Percentiles rank a stretch among this genome's conserved stretches.
These are phyloP conservation scores for Sugiyamaella sp. DNA, from an alignment of 1,139 yeast species.

Conservation along the genomic window DNA sequence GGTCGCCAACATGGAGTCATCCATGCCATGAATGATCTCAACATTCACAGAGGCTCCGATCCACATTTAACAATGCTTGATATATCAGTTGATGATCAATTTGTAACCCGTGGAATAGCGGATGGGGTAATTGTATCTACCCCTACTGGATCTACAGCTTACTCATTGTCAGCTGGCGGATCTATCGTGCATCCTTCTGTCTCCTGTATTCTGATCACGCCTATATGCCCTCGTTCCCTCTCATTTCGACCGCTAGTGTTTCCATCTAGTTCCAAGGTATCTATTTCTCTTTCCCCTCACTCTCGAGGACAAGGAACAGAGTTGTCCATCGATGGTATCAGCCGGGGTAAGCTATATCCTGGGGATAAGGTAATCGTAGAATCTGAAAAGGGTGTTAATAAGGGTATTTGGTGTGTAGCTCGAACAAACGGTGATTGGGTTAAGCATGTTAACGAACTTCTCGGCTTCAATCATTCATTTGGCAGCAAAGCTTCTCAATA, in stretches of 20 bases:
- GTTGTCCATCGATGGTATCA: conserved; percentile 78
- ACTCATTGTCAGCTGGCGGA: conserved; percentile 88
- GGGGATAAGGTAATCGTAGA: conserved; percentile 79
- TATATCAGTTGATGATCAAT: conserved; percentile 76
- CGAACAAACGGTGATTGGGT: conserved; percentile 88
- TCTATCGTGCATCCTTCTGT: conserved; percentile 90
- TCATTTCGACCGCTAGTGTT: conserved; percentile 84
- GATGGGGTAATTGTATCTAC: conserved; percentile 87
- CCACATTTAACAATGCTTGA: conserved; percentile 86
- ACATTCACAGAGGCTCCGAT: conserved; percentile 82
- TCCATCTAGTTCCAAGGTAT: conserved; percentile 72
- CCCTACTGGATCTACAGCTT: conserved; percentile 96
- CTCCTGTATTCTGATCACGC: conserved; percentile 78
- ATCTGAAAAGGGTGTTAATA: conserved; percentile 40
- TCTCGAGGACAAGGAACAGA: conserved; percentile 44
- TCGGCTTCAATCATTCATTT: conserved; percentile 88
- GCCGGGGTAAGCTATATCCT: conserved; percentile 64
- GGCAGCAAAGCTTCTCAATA: conserved; percentile 38
- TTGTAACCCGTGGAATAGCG: conserved; percentile 85
- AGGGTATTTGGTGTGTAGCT: conserved; percentile 91
- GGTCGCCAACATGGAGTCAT: conserved; percentile 21
- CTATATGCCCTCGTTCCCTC: conserved; percentile 91
- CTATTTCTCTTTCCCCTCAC: conserved; percentile 54
- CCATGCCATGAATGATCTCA: conserved; percentile 91
- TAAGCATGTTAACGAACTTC: conserved; percentile 76